Conservation (phyloP, 1,139 yeast species). For the Magnusiomyces magnusii region DNA sequence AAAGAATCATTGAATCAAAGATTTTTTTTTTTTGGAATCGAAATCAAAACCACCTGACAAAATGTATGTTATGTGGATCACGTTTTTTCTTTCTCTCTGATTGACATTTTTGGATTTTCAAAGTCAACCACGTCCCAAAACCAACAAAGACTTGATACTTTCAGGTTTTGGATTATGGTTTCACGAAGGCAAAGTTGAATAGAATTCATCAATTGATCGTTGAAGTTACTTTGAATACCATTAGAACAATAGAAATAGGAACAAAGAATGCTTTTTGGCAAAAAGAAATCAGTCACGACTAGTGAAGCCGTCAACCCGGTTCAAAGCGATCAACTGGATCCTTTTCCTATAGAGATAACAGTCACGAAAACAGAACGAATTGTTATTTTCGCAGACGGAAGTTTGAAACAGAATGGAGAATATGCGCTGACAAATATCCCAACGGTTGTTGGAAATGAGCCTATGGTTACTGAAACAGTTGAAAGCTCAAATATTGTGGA, state of each 20-base stretch:
- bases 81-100: background rate
- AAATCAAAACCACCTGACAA: background rate
- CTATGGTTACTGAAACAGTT: background rate
- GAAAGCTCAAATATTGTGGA: background rate
- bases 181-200: too few species aligned
- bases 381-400: background rate
- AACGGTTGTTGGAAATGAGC: background rate
- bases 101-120: background rate
- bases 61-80: background rate
- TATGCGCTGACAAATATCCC: background rate
- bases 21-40: too few species aligned
- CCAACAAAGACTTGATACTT: too few species aligned
- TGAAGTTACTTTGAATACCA: too few species aligned
- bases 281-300: background rate
- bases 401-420: background rate
- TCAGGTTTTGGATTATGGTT: too few species aligned
- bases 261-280: background rate
- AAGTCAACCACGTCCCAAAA: background rate
- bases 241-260: too few species aligned
- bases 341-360: background rate
- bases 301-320: background rate
- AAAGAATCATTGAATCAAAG: too few species aligned
- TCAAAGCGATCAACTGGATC: background rate
- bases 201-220: too few species aligned
- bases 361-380: background rate